phyloP scores from a whole-genome alignment of 441 rosid species.

The Erysimum cheiri region DNA sequence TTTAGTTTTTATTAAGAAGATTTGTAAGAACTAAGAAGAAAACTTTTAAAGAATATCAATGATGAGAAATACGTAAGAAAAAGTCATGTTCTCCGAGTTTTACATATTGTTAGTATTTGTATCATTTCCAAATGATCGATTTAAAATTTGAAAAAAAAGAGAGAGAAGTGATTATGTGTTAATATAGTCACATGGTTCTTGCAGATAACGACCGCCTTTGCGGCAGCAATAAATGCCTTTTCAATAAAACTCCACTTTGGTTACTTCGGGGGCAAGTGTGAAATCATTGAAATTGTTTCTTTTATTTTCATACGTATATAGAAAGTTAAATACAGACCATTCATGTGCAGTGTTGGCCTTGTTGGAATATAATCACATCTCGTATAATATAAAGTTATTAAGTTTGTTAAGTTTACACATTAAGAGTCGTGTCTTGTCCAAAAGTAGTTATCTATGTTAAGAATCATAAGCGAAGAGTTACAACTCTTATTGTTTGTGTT shows the following conservation, averaged over 20 bases:
- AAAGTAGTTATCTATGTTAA: too few species aligned
- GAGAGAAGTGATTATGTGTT: constrained; percentile 21
- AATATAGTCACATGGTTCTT: constrained; percentile 45
- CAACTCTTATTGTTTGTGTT: too few species aligned
- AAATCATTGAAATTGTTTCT: constrained; percentile 27
- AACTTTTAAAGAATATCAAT: neutral
- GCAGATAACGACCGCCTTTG: constrained; percentile 42
- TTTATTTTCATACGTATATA: neutral
- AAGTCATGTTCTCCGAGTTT: neutral
- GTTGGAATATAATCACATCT: too few species aligned
- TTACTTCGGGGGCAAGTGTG: constrained; percentile 34
- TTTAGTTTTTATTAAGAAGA: neutral
- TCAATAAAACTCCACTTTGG: neutral
- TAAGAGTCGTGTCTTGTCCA: too few species aligned
- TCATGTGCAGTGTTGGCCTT: constrained; percentile 32
- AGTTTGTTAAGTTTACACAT: too few species aligned
- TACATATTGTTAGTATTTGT: neutral
- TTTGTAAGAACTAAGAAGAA: neutral
- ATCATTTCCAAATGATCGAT: neutral
- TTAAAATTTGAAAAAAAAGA: constrained; percentile 24
- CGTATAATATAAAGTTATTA: too few species aligned
- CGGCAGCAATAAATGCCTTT: constrained; percentile 31
- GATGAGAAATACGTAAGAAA: neutral
- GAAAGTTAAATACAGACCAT: constrained; percentile 16
- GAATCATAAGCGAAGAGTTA: too few species aligned